A percentile compares a stretch with the other conserved stretches of the same genome.
Conservation (phyloP, 2,329 filamentous ascomycete species). For the Zymoseptoria pseudotritici region DNA sequence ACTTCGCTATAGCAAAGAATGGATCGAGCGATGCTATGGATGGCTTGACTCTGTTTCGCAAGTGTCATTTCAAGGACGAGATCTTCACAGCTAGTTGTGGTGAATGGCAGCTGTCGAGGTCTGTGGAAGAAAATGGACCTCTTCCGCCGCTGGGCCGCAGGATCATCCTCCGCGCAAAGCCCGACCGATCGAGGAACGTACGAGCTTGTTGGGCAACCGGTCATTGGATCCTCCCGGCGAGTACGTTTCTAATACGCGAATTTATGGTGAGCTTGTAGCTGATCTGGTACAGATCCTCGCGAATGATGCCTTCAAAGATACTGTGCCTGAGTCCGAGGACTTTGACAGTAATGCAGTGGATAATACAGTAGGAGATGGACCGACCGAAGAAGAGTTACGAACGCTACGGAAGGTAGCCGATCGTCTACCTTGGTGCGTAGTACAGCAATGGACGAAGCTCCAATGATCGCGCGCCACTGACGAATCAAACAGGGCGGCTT, state of each 20-base stretch:
- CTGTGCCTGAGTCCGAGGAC: not conserved
- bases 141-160: slow-evolving; percentile 4
- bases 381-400: slow-evolving; percentile 35
- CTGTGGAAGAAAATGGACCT: slow-evolving; percentile 4
- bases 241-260: not conserved
- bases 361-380: slow-evolving; percentile 18
- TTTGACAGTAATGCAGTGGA: not conserved
- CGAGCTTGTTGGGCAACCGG: slow-evolving; percentile 7
- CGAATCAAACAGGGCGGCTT: slow-evolving; percentile 5
- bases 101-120: not conserved
- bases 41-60: not conserved
- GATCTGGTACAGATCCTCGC: too few relatives aligned
- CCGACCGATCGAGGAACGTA: slow-evolving; percentile 11
- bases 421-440: slow-evolving; percentile 36
- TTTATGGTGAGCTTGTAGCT: too few relatives aligned
- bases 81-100: not conserved
- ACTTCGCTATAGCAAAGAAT: not conserved
- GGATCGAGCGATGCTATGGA: not conserved
- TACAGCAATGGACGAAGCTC: not conserved
- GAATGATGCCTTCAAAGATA: too few relatives aligned
- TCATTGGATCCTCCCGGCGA: not conserved
- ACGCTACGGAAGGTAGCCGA: slow-evolving; percentile 39
- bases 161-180: not conserved
- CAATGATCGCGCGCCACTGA: not conserved
- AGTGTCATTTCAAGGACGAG: not conserved